Base-by-base conservation (phyloP, 2,329 filamentous ascomycete genomes). In the Graphilbum fragrans region DNA sequence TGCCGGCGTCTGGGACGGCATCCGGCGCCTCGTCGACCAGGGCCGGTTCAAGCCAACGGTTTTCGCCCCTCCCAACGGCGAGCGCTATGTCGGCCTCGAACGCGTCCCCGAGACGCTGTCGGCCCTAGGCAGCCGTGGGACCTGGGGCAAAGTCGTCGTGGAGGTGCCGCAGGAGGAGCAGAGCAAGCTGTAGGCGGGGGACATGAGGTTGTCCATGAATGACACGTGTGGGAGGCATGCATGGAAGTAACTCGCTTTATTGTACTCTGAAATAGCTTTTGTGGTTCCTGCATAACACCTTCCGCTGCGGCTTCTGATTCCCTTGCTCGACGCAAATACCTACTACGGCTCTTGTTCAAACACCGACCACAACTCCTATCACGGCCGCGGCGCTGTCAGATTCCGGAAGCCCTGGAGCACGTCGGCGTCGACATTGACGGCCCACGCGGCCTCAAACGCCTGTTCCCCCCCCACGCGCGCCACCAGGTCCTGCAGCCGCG, bases 101-200 rank as follows among this genome's bases (percentile, higher is more conserved):
- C 80, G 70, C 44, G 73, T 95, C 22, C 81, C 82, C 0, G 74
- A 74, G 46, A 88, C 88, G 1, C 59, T 96, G 53, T 69, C 80
- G 52, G 83, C 83, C 3, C 62, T 96, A 42, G 88, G 86, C 2
- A 76, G 77, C 1, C 70, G 90, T 45, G 84, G 82, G 39, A 94
- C 87, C 2, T 96, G 90, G 90, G 90, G 90, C 0, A 96, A 96
- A 70, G 90, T 96, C 1, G 86, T 95, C 2, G 80, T 95, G 18
- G 86, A 86, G 62, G 69, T 96, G 34, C 79, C 82, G 2, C 83
- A 87, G 51, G 69, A 76, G 35, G 70, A 67, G 7, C 65, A 69
- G 47, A 74, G 69, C 52, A 76, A 72, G 58, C 51, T 80, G 55
- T 80, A 43, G 39, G 14, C 8, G 8, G 25, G 14, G n/a, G n/a